Base-by-base conservation (phyloP, 306 rosid species). In the Fragaria iinumae region DNA sequence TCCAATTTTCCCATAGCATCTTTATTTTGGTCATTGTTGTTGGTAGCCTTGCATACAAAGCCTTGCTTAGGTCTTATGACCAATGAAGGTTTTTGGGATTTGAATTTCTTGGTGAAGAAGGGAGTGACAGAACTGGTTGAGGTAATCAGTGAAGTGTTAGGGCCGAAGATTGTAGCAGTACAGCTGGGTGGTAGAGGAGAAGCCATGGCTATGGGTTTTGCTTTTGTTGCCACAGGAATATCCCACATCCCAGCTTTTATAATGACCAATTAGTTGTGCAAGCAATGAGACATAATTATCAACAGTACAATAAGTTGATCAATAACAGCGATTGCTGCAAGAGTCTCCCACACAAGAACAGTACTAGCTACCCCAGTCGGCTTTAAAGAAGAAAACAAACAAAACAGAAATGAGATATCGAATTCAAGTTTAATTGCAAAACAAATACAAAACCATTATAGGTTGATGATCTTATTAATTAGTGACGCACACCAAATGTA, bases 31-130 rank as follows among this genome's bases (percentile, higher is more conserved):
- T 41, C 77, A 21, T 60, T 13, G 21, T 64, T 59, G 17, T 60
- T 48, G 38, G 13, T 45, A n/a, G 81, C 76, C 64, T 70, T 47
- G 64, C 76, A 77, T n/a, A 9, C 1, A 34, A 29, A 32, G 23
- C 55, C 12, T 12, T 10, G 45, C 49, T 4, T 43, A 3, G 25
- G 11, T 4, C 64, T 76, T 64, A 44, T 9, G 5, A 2, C 16
- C 4, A 56, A 44, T 25, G 63, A 18, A 34, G 25, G 17, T 8
- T 0, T 20, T 4, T 11, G 72, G 48, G 48, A 16, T 47, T 34
- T 75, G 36, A 34, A 16, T 47, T 48, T 75, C 23, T 47, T 63
- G 17, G 39, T 38, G 38, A 64, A 52, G 8, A 49, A 36, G 48
- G 53, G 64, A 29, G n/a, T 29, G 72, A 48, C 38, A 14, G 8